Percentiles rank a stretch among this genome's conserved stretches.
Conservation (phyloP, 2,329 filamentous ascomycete species). For the Ciborinia camelliae region DNA sequence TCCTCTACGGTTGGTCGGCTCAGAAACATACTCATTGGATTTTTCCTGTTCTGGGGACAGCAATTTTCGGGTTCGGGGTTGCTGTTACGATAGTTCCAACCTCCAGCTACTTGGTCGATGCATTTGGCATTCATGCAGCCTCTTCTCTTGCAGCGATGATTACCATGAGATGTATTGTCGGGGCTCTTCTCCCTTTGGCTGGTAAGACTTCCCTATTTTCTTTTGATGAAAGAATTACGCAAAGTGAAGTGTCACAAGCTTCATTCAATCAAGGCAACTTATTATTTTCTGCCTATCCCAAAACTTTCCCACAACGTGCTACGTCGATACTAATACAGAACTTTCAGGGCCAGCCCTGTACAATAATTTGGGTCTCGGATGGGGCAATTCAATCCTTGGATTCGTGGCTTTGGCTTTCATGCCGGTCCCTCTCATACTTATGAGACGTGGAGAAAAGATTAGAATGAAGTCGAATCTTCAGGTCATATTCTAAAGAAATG, state of each 20-base stretch:
- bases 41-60: slow-evolving; percentile 46
- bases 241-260: too few relatives aligned
- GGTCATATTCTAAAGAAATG: not conserved
- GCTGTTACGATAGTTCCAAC: slow-evolving; percentile 44
- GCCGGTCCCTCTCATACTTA: slow-evolving; percentile 50
- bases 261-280: too few relatives aligned
- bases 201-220: too few relatives aligned
- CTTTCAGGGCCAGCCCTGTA: slow-evolving; percentile 44
- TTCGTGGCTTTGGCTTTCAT: slow-evolving; percentile 44
- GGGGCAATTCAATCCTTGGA: slow-evolving; percentile 34
- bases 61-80: slow-evolving; percentile 47
- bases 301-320: too few relatives aligned
- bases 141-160: slow-evolving; percentile 41
- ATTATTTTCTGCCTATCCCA: too few relatives aligned
- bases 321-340: too few relatives aligned
- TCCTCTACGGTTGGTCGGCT: slow-evolving; percentile 55
- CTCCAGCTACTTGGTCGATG: slow-evolving; percentile 52
- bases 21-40: slow-evolving; percentile 48
- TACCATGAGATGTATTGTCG: slow-evolving; percentile 33
- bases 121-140: slow-evolving; percentile 39
- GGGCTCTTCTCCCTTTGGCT: slow-evolving; percentile 54
- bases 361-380: slow-evolving; percentile 45
- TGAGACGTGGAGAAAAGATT: slow-evolving; percentile 44
- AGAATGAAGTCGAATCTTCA: not conserved
- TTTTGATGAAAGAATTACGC: too few relatives aligned